Evolutionary conservation across 768 basidiomycete genomes (phyloP), one percentile per base, ranked within the genome.

Genomic region (Xerocomus spinulosus): DNA sequence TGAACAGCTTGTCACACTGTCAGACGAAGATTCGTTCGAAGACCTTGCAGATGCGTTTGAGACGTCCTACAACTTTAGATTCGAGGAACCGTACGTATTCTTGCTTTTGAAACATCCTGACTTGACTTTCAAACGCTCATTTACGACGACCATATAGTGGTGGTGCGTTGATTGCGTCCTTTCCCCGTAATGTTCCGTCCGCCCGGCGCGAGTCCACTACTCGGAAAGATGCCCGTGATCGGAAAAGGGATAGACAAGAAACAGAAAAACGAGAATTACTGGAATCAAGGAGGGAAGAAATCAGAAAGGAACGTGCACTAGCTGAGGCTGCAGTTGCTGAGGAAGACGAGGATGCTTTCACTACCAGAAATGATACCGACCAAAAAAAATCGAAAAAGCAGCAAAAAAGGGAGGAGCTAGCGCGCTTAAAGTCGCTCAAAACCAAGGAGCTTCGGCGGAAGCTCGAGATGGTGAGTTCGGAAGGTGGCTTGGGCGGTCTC

Each of bases 21-120:
- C 74, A 9, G 80, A 85, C 9, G 85, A 87, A 6, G 81, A 84
- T 29, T 78, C 87, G 15, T 96, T 96, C 57, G 92, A 96, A 45
- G 91, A 95, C 36, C 82, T 89, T 52, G 87, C 83, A 5, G 94
- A 96, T 24, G 80, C 81, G 36, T 99, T 97, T 55, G 96, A 99
- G 70, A 82, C 81, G n/a, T 88, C 87, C 14, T 99, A 97, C 70
- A 98, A 98, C 67, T 96, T 96, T 71, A 83, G 96, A 44, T 99
- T 92, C 64, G 95, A 99, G 66, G 95, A 99, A 68, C 87, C 90
- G 81, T 92, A 59, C 59, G 92, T 82, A 15, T 7, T 23, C 28
- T 55, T 15, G 1, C n/a, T 32, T 17, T 45, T 9, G 33, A 20
- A 8, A 26, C 14, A 12, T 23, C 24, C 14, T 8, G 26, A 30